Evolutionary conservation across 2,329 filamentous ascomycete species (phyloP), one percentile per base, ranked within the genome.

Genomic region (Beauveria brongniartii): DNA sequence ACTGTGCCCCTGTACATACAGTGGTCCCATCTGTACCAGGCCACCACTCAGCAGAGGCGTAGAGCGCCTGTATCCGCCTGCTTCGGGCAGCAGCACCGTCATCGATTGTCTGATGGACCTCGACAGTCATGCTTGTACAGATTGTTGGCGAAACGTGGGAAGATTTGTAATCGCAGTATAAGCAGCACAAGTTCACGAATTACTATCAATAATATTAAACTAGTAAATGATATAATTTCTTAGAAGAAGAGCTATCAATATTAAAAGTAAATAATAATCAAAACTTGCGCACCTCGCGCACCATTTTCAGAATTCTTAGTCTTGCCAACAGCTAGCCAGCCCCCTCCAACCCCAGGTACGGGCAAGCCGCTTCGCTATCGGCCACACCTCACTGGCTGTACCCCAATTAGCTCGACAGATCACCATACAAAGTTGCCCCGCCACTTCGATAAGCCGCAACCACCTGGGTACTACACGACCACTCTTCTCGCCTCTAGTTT

Each of bases 371-470:
- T 16, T 34, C 26, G 40, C 40, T 57, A 48, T 48, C 55, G 44
- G 55, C 10, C 43, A 56, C 26, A 9, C 53, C 41, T 41, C 40
- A 55, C 41, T 55, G 41, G 53, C 41, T 55, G 41, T 22, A 44
- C 52, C 52, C 18, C 22, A 55, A 44, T 47, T 56, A 57, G 47
- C 55, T n/a, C 24, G 34, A 26, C 47, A 34, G 55, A 58, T 58
- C 55, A 58, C 28, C 55, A 12, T 24, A 47, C 34, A 60, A 60
- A 54, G 28, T 30, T 54, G 58, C 58, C 58, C 58, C 58, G 58
- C 58, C 50, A 60, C 18, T 48, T 53, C 58, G 58, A 60, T 60
- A 60, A 60, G 58, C 58, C 50, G 57, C 40, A 53, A 54, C 40
- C 28, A 40, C 24, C 28, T 30, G 14, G 30, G 26, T 20, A 34